Evolutionary conservation across 2,329 filamentous ascomycete genomes (phyloP), one percentile per base, ranked within the genome.

Genomic region (Pseudocercospora cruenta): DNA sequence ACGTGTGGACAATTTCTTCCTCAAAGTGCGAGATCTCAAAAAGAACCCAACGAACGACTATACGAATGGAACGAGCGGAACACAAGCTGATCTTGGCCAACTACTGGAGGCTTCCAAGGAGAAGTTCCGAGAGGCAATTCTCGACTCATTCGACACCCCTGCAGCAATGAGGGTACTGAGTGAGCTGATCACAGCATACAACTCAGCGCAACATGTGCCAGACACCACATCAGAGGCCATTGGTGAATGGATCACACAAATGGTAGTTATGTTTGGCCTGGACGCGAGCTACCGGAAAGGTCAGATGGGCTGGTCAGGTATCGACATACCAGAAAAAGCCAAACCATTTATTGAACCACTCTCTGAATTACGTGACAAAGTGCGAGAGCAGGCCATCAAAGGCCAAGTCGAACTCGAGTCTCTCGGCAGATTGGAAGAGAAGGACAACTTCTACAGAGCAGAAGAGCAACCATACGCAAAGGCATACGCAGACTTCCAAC

Each of bases 61-160:
- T 39, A 60, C 68, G 9, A 72, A 70, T 59, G 68, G 68, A 58
- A 69, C 66, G 16, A 71, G 73, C 31, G 78, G 82, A 55, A 75
- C 78, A n/a, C 66, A 63, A 9, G 62, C 64, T 14, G 71, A 74
- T 22, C 77, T 89, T 1, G 75, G 78, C 10, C 74, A 78, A 12
- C 80, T 82, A 21, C 79, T 91, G 43, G 82, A 85, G 57, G 76
- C 81, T 24, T 83, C 88, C 1, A 85, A 90, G 73, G 74, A 79
- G 22, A 82, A 84, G n/a, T 80, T 90, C n/a, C 81, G 90, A 72
- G 81, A 82, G 49, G 90, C 91, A 1, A 83, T 97, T 16, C 85
- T 85, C 71, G 93, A 96, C 79, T 97, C 93, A 0, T 96, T 97
- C 77, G 91, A 97, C 78, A 97, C 94, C 0, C 88, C 91, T 1